Conservation (phyloP, 2,329 filamentous ascomycete species). For the Fusarium sp. region DNA sequence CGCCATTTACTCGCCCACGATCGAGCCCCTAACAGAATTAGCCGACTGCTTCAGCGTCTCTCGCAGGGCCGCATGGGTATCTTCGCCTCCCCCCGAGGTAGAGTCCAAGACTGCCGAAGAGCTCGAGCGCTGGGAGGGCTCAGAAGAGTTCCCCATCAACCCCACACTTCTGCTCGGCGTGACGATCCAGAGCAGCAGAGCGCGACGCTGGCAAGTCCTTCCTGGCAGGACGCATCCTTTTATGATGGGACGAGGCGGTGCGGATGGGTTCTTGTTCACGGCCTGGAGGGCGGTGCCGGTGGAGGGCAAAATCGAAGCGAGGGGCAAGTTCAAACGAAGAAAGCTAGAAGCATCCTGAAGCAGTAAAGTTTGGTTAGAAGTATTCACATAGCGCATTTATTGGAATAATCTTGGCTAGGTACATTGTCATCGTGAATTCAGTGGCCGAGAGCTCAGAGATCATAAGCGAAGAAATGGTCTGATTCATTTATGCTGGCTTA, state of each 20-base stretch:
- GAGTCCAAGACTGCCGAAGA: slow-evolving; percentile 59
- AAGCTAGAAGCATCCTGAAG: slow-evolving; percentile 60
- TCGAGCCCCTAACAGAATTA: slow-evolving; percentile 81
- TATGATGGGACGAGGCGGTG: slow-evolving; percentile 89
- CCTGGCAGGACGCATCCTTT: slow-evolving; percentile 92
- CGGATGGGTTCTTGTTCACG: slow-evolving; percentile 91
- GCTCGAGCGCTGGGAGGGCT: slow-evolving; percentile 67
- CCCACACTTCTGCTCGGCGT: slow-evolving; percentile 85
- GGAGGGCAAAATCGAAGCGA: slow-evolving; percentile 81
- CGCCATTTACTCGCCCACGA: slow-evolving; percentile 83
- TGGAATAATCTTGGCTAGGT: not conserved
- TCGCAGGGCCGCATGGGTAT: slow-evolving; percentile 79
- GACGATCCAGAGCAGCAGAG: slow-evolving; percentile 81
- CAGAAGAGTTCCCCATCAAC: slow-evolving; percentile 85
- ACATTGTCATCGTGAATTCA: not conserved
- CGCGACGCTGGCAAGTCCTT: slow-evolving; percentile 88
- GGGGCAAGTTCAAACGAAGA: slow-evolving; percentile 80
- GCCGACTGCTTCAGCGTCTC: slow-evolving; percentile 87
- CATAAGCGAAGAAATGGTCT: not conserved
- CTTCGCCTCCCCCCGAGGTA: slow-evolving; percentile 60
- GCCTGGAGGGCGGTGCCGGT: slow-evolving; percentile 83
- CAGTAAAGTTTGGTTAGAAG: not conserved
- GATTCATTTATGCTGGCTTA: not conserved
- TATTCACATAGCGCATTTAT: slow-evolving; percentile 4
- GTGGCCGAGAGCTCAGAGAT: not conserved